A percentile compares a stretch with the other conserved stretches of the same genome.
Conservation (phyloP, 208 protist genomes). For the Naegleria lovaniensis region DNA sequence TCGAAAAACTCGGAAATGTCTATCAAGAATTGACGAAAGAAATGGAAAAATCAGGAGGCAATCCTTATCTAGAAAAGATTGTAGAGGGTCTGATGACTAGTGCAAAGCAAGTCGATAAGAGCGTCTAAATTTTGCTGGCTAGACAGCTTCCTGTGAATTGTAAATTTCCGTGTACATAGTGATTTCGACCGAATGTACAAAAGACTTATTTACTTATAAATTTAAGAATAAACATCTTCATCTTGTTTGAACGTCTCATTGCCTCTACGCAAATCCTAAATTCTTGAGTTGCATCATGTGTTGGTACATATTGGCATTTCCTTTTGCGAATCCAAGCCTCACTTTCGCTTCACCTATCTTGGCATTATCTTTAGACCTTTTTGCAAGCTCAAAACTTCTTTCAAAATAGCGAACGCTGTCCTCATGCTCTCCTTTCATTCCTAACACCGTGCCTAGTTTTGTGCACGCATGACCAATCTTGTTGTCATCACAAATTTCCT, state of each 20-base stretch:
- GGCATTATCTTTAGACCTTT: background rate
- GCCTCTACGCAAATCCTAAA: too few species aligned
- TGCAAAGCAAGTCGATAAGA: background rate
- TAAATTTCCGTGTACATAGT: too few species aligned
- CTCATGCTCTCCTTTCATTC: too few species aligned
- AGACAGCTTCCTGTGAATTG: too few species aligned
- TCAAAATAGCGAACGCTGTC: background rate
- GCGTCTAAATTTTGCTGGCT: too few species aligned
- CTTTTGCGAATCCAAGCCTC: slow-evolving; percentile 12
- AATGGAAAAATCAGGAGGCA: background rate
- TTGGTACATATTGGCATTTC: background rate
- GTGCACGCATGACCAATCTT: background rate
- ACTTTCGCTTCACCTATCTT: background rate
- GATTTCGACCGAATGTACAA: background rate
- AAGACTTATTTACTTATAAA: background rate
- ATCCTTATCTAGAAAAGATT: background rate
- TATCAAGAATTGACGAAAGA: background rate
- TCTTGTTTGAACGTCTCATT: too few species aligned
- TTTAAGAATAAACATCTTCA: too few species aligned
- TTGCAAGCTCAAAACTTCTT: background rate
- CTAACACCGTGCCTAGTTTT: background rate
- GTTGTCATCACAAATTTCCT: background rate
- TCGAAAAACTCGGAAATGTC: background rate
- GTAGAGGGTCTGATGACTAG: background rate
- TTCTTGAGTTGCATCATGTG: background rate